Evolutionary conservation across 352 stramenopile species (phyloP), one percentile per base, ranked within the genome.

Genomic region (Phytophthora multivora): DNA sequence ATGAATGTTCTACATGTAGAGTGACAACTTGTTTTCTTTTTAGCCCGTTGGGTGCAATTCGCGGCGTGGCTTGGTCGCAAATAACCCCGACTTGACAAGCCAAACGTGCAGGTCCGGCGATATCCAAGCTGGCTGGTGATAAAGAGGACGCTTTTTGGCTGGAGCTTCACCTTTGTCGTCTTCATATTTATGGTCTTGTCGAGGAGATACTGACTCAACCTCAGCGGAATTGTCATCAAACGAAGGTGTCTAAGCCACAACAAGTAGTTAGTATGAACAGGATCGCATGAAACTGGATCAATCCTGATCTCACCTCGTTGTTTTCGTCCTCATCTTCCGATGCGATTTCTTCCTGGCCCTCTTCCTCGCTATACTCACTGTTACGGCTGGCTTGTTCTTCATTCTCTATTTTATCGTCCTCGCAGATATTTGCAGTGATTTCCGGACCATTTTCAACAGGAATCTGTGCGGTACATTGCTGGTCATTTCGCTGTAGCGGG

Each of bases 81-180:
- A 89, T 46, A 91, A 66, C 3, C 74, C 69, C 0, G 78, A 80
- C 30, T 39, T 52, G 9, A 86, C 23, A 11, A 89, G 74, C 78
- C 78, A 89, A 25, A 45, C 18, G 16, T 71, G 67, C 26, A 89
- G 64, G 54, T 89, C 79, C 0, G 78, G 70, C 4, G 79, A 89
- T 65, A 90, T 87, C 74, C 75, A 86, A 49, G 78, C 82, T 15
- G 79, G 73, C 28, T 78, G 76, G 64, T 88, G 77, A 47, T 75
- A 67, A n/a, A 69, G 58, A 33, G 66, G 63, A 16, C 50, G 47
- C 26, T 65, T 67, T 7, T 9, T 66, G 11, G 35, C 9, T 58
- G 43, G 49, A 41, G 21, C 26, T 48, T 21, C 12, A n/a, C 39
- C 18, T n/a, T 11, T 54, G n/a, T 63, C 43, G 4, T 3, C 9